Base-by-base conservation (phyloP, 345 rosid species). In the Stellera chamaejasme region DNA sequence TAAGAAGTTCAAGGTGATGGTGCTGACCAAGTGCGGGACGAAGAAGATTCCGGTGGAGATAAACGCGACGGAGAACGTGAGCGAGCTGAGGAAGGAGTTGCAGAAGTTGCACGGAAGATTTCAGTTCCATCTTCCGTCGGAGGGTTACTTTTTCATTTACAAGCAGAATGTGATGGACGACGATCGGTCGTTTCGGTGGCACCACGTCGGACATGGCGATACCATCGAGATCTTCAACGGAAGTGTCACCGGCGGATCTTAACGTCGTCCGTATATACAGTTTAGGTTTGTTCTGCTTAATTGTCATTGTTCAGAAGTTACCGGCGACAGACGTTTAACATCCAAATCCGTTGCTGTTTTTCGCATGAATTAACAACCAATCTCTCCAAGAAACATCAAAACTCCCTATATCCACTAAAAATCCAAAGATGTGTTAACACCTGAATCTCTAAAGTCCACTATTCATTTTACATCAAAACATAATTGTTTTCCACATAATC, bases 131-230 rank as follows among this genome's bases (percentile, higher is more conserved):
- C 75, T 83, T 5, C 98, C 92, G 10, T 77, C 68, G 19, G 95
- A 87, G 66, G 96, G 88, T 2, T 88, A 85, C 26, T 88, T 88
- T 44, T 91, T 91, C 64, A 76, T 80, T 13, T 74, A 77, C 66
- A 73, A 81, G 47, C 85, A 82, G 71, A 79, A 80, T 48, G 87
- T 88, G 19, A 82, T 86, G 98, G 95, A 84, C 3, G 97, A 88
- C 28, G 89, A 88, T 45, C 54, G 74, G 58, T 83, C 96, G 1
- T 92, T 85, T 60, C 52, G 83, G 55, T 88, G 95, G 95, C 90
- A 92, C 68, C 71, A 66, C 52, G 92, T 85, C 46, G 54, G 54
- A 1, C 82, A 74, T 10, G 92, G 87, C 2, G 90, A 88, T 41
- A 77, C 75, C 0, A 75, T 91, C 10, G 96, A 91, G 84, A 77